These are phyloP conservation scores for peach (Prunus persica) DNA, from an alignment of 306 rosid species.

Conservation along the genomic window Prunus_persica_NCBIv2 NC_034015.1:18111001-18111500, in stretches of 20 bases:
- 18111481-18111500: not conserved
- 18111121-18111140: not conserved
- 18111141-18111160: not conserved
- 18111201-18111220: not conserved
- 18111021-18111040: constrained; percentile 64
- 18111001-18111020: constrained; percentile 63
- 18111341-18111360: not conserved
- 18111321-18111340: not conserved
- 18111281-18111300: not conserved
- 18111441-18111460: not conserved
- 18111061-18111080: constrained; percentile 67
- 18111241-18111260: not conserved
- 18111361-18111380: not conserved
- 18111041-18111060: constrained; percentile 77
- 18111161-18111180: not conserved
- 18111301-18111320: not conserved
- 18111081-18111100: constrained; percentile 58
- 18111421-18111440: not conserved
- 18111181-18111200: not conserved
- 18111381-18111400: not conserved
- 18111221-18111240: not conserved
- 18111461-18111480: not conserved
- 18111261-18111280: not conserved
- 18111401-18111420: not conserved
- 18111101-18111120: not conserved